Evolutionary conservation across 2,329 filamentous ascomycete species (phyloP).

Genomic region (Macrophomina pseudophaseolina): DNA sequence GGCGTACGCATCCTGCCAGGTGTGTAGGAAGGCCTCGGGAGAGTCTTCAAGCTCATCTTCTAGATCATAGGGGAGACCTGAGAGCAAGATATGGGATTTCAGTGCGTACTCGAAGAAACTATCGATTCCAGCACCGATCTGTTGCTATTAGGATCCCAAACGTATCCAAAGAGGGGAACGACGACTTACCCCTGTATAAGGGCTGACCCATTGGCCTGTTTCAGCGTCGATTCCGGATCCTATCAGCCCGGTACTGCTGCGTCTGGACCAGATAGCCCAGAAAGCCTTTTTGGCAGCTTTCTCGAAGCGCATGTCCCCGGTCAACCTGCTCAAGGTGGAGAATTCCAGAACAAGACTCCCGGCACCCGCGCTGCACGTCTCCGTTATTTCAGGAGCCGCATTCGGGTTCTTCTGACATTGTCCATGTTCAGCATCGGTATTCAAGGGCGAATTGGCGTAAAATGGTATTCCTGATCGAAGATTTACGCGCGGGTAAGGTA

Average conservation of each 20-base stretch:
- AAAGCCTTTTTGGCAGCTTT: constrained; percentile 89
- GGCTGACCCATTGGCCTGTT: constrained; percentile 83
- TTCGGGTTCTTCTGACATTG: constrained; percentile 53
- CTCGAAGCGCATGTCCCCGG: constrained; percentile 86
- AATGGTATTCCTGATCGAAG: constrained; percentile 89
- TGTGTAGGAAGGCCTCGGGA: constrained; percentile 76
- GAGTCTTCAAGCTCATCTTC: constrained; percentile 66
- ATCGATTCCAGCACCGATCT: constrained; percentile 92
- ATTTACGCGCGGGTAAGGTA: constrained; percentile 95
- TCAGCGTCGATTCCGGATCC: constrained; percentile 93
- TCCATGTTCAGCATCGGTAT: constrained; percentile 59
- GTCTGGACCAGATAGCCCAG: constrained; percentile 92
- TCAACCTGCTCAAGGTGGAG: constrained; percentile 84
- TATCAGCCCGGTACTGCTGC: constrained; percentile 84
- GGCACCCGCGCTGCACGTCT: constrained; percentile 96
- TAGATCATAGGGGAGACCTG: constrained; percentile 61
- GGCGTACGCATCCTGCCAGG: constrained; percentile 84
- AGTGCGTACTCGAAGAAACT: constrained; percentile 99
- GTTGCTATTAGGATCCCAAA: constrained; percentile 27
- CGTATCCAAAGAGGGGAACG: constrained; percentile 6
- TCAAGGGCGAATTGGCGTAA: constrained; percentile 83
- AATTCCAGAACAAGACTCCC: constrained; percentile 95
- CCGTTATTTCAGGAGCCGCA: constrained; percentile 74
- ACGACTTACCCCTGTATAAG: constrained; percentile 71
- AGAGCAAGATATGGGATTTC: constrained; percentile 90